Percentiles rank a stretch among this genome's conserved stretches.
Conservation (phyloP, 2,329 filamentous ascomycete genomes). For the Aspergillus tanneri region DNA sequence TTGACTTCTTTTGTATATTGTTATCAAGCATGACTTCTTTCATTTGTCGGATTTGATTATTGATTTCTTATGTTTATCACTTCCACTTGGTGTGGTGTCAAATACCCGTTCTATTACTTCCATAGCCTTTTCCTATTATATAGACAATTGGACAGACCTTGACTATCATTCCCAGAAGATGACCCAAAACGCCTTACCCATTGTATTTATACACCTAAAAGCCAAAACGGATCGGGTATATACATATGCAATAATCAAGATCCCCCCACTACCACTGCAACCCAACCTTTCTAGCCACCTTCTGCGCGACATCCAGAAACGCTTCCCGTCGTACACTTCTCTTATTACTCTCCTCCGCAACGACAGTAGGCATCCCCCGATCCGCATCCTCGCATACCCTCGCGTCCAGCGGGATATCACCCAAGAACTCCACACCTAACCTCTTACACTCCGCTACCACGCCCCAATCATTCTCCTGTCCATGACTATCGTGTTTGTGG, state of each 20-base stretch:
- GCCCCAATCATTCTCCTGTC: slow-evolving; percentile 51
- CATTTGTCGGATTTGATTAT: background rate
- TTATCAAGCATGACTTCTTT: no score
- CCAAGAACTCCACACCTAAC: slow-evolving; percentile 74
- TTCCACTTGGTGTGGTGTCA: no score
- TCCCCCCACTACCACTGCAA: slow-evolving; percentile 41
- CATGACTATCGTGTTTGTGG: slow-evolving; percentile 21
- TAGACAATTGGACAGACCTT: no score
- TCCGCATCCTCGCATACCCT: slow-evolving; percentile 86
- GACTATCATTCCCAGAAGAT: no score
- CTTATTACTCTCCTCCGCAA: slow-evolving; percentile 66
- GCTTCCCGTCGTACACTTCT: slow-evolving; percentile 67
- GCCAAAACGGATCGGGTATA: slow-evolving; percentile 17
- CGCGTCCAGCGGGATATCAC: slow-evolving; percentile 83
- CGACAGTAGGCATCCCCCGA: slow-evolving; percentile 82
- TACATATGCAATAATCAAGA: slow-evolving; percentile 6
- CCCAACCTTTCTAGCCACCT: slow-evolving; percentile 47
- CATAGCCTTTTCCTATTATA: no score
- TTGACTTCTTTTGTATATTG: background rate
- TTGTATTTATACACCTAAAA: no score
- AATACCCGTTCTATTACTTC: no score
- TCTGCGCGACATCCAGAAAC: slow-evolving; percentile 69
- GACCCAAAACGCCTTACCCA: no score
- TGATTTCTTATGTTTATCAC: no score
- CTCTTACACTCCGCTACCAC: slow-evolving; percentile 69